Evolutionary conservation across 805 yeast genomes (phyloP).

Genomic region (Myxozyma udenii): DNA sequence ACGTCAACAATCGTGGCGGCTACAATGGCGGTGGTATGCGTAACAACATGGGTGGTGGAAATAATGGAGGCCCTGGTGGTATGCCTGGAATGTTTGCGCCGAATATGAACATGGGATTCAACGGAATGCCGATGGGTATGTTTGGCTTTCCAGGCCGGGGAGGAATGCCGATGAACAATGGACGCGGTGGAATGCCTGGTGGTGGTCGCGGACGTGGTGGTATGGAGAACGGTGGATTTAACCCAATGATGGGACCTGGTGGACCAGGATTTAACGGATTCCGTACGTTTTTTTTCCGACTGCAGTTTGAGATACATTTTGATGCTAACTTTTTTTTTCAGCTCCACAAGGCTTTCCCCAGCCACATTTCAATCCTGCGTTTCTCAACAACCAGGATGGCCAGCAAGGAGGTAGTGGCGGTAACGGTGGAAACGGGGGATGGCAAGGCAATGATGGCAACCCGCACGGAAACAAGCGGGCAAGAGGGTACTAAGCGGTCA

Average conservation of each 20-base stretch:
- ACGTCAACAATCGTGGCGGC: constrained; percentile 10
- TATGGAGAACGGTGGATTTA: constrained; percentile 16
- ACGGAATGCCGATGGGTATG: constrained; percentile 27
- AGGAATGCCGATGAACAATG: constrained; percentile 22
- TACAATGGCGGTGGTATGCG: constrained; percentile 1
- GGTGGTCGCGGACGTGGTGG: constrained; percentile 18
- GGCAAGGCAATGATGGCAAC: constrained; percentile 25
- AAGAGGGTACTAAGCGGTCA: constrained; percentile 1
- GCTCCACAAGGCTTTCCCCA: constrained; percentile 27
- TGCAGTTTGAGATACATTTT: neutral
- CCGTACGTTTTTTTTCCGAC: constrained; percentile 11
- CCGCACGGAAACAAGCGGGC: constrained; percentile 31
- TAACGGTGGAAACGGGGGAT: constrained; percentile 2
- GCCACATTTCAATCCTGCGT: constrained; percentile 28
- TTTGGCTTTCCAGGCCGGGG: constrained; percentile 27
- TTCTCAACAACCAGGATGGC: constrained; percentile 23
- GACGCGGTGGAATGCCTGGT: constrained; percentile 16
- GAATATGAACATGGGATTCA: constrained; percentile 17
- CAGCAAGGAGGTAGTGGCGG: constrained; percentile 14
- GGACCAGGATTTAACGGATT: constrained; percentile 17
- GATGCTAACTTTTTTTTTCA: no score
- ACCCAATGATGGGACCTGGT: constrained; percentile 16
- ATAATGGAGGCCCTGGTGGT: constrained; percentile 7
- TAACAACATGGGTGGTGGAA: constrained; percentile 5
- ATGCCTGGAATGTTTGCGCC: constrained; percentile 12